A percentile compares a stretch with the other conserved stretches of the same genome.
Conservation (phyloP, 2,329 filamentous ascomycete genomes). For the Cadophora luteo-olivacea region DNA sequence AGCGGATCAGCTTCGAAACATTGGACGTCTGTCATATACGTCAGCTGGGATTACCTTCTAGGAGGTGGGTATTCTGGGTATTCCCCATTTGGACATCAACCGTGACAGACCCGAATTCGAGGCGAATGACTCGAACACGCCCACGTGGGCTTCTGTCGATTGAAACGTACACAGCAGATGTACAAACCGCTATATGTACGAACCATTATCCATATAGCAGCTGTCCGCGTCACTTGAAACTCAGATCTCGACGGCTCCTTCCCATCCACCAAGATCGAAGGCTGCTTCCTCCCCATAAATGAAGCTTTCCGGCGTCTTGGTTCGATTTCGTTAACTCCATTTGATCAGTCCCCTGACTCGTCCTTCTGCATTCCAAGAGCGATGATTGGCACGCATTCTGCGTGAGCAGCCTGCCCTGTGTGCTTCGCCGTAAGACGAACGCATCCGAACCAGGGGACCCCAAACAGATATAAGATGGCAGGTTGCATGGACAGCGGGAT, state of each 20-base stretch:
- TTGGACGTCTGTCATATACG: slow-evolving; percentile 3
- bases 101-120: background rate
- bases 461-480: slow-evolving; percentile 13
- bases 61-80: background rate
- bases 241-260: background rate
- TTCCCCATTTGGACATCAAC: background rate
- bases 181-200: background rate
- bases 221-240: background rate
- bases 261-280: background rate
- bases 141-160: slow-evolving; percentile 5
- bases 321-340: background rate
- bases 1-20: background rate
- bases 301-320: slow-evolving; percentile 7
- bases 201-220: background rate
- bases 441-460: slow-evolving; percentile 1
- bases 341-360: slow-evolving; percentile 13
- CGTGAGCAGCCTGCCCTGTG: background rate
- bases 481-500: slow-evolving; percentile 2
- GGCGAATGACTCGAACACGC: background rate
- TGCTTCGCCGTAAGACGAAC: slow-evolving; percentile 1
- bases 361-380: background rate
- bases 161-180: background rate
- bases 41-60: slow-evolving; percentile 1
- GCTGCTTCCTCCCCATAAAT: background rate
- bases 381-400: slow-evolving; percentile 2